phyloP scores from a whole-genome alignment of 2,329 filamentous ascomycete genomes.

The Penicillium fuscoglaucum region DNA sequence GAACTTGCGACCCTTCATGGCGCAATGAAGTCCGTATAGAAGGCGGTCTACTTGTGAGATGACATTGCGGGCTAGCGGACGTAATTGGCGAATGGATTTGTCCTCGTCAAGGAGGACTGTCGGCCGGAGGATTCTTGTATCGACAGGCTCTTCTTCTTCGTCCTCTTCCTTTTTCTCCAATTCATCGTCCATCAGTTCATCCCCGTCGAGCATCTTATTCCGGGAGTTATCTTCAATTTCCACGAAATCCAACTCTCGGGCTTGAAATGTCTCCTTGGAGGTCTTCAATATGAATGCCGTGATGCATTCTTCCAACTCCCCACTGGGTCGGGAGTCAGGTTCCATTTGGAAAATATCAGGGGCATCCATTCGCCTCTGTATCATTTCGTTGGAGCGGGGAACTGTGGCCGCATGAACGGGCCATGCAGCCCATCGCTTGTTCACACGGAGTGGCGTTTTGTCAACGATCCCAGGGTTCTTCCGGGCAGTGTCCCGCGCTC shows the following conservation, averaged over 20 bases:
- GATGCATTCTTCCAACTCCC: slow-evolving; percentile 68
- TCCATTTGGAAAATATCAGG: slow-evolving; percentile 53
- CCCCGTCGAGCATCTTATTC: slow-evolving; percentile 19
- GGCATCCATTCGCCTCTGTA: slow-evolving; percentile 53
- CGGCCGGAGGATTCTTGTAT: slow-evolving; percentile 31
- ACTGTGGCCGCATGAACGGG: slow-evolving; percentile 66
- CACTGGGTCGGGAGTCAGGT: slow-evolving; percentile 54
- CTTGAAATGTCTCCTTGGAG: slow-evolving; percentile 65
- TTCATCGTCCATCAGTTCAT: slow-evolving; percentile 17
- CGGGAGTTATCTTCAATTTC: slow-evolving; percentile 2
- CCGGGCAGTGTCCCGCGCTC: slow-evolving; percentile 29
- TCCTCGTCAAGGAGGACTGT: slow-evolving; percentile 21
- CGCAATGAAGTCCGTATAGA: slow-evolving; percentile 68
- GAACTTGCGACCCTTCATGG: slow-evolving; percentile 54
- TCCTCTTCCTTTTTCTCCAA: slow-evolving; percentile 8
- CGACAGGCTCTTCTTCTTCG: slow-evolving; percentile 19
- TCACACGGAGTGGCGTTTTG: slow-evolving; percentile 42
- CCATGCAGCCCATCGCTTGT: slow-evolving; percentile 79
- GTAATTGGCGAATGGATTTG: slow-evolving; percentile 58
- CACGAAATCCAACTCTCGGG: slow-evolving; percentile 38
- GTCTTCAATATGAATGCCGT: slow-evolving; percentile 64
- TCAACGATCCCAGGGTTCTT: slow-evolving; percentile 12
- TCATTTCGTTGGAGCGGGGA: slow-evolving; percentile 56
- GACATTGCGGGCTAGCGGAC: slow-evolving; percentile 69
- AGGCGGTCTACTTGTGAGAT: slow-evolving; percentile 69